These are phyloP conservation scores for Pseudogymnoascus sp. DNA, from an alignment of 2,329 filamentous ascomycete genomes.

Conservation along the genomic window DNA sequence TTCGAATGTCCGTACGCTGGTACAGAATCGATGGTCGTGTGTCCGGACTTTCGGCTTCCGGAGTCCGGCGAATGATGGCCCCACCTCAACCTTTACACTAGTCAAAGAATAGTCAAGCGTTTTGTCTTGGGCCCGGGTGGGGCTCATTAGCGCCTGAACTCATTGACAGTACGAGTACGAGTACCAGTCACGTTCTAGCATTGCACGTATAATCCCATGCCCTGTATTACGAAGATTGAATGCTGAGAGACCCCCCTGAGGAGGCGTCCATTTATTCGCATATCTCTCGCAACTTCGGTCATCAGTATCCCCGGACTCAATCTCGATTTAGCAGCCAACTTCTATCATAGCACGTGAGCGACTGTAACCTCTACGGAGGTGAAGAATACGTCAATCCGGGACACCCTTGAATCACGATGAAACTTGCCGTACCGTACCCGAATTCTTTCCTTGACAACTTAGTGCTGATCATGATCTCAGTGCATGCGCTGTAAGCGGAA, in stretches of 20 bases:
- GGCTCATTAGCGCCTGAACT: too few species aligned
- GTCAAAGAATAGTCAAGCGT: not conserved
- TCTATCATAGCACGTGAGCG: not conserved
- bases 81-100: not conserved
- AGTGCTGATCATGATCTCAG: not conserved
- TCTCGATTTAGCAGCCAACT: not conserved
- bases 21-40: not conserved
- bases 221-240: too few species aligned
- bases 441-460: not conserved
- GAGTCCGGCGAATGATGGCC: not conserved
- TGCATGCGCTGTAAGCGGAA: not conserved
- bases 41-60: not conserved
- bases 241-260: too few species aligned
- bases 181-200: too few species aligned
- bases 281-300: not conserved
- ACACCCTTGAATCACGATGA: not conserved
- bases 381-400: not conserved
- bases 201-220: too few species aligned
- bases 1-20: not conserved
- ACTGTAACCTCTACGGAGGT: not conserved
- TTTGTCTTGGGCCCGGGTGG: not conserved
- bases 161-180: too few species aligned
- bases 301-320: not conserved
- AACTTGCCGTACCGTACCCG: not conserved
- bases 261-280: too few species aligned